Evolutionary conservation across 1,284 basidiomycete species (phyloP), one percentile per base, ranked within the genome.

Genomic region (Prillingera fragicola): DNA sequence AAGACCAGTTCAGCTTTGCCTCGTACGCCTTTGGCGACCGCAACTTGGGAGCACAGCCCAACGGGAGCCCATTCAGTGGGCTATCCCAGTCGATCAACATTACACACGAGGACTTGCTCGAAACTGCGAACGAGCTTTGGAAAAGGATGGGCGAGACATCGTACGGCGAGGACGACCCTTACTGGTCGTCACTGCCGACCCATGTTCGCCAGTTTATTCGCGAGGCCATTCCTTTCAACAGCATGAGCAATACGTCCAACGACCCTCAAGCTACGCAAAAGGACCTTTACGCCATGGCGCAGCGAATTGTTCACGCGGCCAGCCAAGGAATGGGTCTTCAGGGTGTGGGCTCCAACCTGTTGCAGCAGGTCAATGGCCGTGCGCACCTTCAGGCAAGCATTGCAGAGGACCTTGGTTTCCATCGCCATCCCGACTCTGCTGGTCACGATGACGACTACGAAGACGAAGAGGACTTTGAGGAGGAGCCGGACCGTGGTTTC

Each of bases 221-320:
- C 42, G 77, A 77, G 44, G 78, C 78, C 13, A 70, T 80, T 3
- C 78, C 78, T 1, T 69, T 75, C 49, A 54, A 56, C 33, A 55
- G 45, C 8, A 46, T 54, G n/a, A 55, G 57, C 38, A 57, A 60
- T 36, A 49, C 49, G 21, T 45, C 55, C 33, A 58, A 57, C 33
- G 55, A 60, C 24, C 48, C 57, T 29, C 54, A 59, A 33, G 55
- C 60, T 21, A 63, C 65, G 39, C 64, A 70, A 48, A 55, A 61
- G 36, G 65, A 78, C 25, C 80, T 83, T 77, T 80, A 81, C 60
- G 75, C 79, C 44, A 78, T 82, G 57, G 81, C 81, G 25, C 81
- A 83, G 58, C 80, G 80, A 63, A 79, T 82, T 63, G 75, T 80
- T 13, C 59, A 57, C 33, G 70, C 69, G 17, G 70, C 71, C 9